These are phyloP conservation scores for Epichloe uncinata DNA, from an alignment of 2,329 filamentous ascomycete genomes.

Conservation along the genomic window DNA sequence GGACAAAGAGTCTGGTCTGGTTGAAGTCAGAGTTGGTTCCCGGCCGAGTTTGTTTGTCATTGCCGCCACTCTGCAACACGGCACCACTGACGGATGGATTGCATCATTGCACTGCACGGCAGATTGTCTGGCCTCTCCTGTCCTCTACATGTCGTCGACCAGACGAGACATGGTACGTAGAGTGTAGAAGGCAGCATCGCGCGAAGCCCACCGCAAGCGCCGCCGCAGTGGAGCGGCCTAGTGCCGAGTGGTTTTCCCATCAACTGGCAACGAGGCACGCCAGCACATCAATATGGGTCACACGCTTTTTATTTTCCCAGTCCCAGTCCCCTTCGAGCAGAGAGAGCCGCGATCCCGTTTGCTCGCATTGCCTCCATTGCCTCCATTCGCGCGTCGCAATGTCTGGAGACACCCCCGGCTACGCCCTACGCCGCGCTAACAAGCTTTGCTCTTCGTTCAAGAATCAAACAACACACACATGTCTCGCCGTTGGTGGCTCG, in stretches of 20 bases:
- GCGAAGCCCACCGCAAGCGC: slow-evolving; percentile 26
- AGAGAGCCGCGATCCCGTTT: too few relatives aligned
- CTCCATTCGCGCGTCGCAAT: slow-evolving; percentile 21
- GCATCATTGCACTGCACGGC: too few relatives aligned
- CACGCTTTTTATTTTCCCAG: slow-evolving; percentile 24
- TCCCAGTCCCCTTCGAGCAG: slow-evolving; percentile 27
- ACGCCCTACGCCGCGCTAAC: slow-evolving; percentile 39
- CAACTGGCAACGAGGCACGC: slow-evolving; percentile 75
- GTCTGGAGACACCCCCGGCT: slow-evolving; percentile 33
- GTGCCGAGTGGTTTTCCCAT: slow-evolving; percentile 45
- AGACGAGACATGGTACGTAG: too few relatives aligned
- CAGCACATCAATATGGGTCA: slow-evolving; percentile 79
- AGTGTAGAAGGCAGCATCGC: neutral
- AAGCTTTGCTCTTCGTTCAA: slow-evolving; percentile 17
- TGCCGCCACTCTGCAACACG: neutral
- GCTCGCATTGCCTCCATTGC: slow-evolving; percentile 37
- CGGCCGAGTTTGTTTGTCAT: neutral
- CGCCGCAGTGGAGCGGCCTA: slow-evolving; percentile 49
- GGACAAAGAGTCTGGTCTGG: neutral
- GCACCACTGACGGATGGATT: neutral
- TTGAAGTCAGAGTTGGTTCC: neutral
- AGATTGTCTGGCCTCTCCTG: too few relatives aligned
- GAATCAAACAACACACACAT: slow-evolving; percentile 41
- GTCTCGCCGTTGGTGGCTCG: slow-evolving; percentile 41
- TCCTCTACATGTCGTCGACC: too few relatives aligned